phyloP scores from a whole-genome alignment of 176 grass and related monocot species.

The Oryza longistaminata region DNA sequence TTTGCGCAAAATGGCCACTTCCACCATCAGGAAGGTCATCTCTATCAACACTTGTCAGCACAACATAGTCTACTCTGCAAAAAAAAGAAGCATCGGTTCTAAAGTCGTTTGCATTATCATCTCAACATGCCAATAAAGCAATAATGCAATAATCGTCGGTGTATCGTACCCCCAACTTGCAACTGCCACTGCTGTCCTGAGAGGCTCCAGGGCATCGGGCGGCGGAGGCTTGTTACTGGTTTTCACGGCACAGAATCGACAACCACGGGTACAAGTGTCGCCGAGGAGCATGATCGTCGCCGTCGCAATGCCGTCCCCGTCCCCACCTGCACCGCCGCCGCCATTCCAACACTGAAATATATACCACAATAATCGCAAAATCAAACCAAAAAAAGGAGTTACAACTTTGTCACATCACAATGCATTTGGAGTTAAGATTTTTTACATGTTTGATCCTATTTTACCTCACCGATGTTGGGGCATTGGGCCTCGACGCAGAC shows the following conservation, averaged over 20 bases:
- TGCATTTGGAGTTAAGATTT: too few relatives aligned
- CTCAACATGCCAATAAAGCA: neutral
- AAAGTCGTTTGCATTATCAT: neutral
- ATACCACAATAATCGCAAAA: neutral
- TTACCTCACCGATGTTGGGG: slow-evolving; percentile 96
- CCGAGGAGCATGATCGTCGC: slow-evolving; percentile 92
- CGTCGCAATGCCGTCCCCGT: slow-evolving; percentile 82
- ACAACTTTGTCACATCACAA: too few relatives aligned
- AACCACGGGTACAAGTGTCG: slow-evolving; percentile 84
- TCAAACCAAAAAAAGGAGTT: neutral
- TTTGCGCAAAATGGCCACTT: slow-evolving; percentile 82
- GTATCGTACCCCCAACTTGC: slow-evolving; percentile 68
- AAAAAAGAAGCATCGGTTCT: slow-evolving; percentile 26
- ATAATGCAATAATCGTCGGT: neutral
- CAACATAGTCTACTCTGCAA: slow-evolving; percentile 86
- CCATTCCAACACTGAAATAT: slow-evolving; percentile 80
- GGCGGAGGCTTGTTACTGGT: slow-evolving; percentile 69
- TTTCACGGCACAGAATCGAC: slow-evolving; percentile 89
- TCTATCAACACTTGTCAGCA: slow-evolving; percentile 88
- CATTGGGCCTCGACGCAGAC: slow-evolving; percentile 93
- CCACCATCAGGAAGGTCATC: slow-evolving; percentile 90
- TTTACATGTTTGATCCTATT: neutral
- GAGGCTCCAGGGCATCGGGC: slow-evolving; percentile 64
- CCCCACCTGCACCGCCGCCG: slow-evolving; percentile 72
- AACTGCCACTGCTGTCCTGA: slow-evolving; percentile 72